Conservation (phyloP, 2,329 filamentous ascomycete genomes). For the Dactylellina haptotyla region DNA sequence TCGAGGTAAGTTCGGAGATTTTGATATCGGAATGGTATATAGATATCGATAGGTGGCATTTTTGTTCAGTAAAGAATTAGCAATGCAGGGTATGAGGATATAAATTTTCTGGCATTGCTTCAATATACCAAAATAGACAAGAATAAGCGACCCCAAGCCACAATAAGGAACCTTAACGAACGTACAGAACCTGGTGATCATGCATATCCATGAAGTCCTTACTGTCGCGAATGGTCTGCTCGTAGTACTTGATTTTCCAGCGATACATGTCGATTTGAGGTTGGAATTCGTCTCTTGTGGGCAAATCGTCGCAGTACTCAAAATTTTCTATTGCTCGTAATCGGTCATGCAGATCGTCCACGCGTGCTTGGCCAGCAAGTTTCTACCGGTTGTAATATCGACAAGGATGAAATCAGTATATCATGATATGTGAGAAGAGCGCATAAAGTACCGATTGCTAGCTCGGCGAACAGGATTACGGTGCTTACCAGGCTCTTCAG, state of each 20-base stretch:
- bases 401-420: background rate
- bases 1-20: no score
- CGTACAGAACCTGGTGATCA: background rate
- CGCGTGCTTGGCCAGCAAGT: background rate
- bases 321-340: background rate
- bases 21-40: background rate
- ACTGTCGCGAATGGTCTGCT: conserved; percentile 8
- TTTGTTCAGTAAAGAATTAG: no score
- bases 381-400: background rate
- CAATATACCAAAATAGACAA: background rate
- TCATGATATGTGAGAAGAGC: background rate
- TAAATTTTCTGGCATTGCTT: background rate
- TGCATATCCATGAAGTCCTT: conserved; percentile 14
- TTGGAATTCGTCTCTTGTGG: background rate
- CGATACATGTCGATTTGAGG: conserved; percentile 26
- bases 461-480: background rate
- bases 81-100: background rate
- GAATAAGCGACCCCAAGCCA: background rate
- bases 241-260: conserved; percentile 48
- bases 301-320: background rate
- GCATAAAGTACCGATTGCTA: no score
- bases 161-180: background rate
- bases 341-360: conserved; percentile 9
- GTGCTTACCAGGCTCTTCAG: background rate
- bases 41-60: no score